These are phyloP conservation scores for Trichosporon sp. DNA, from an alignment of 1,284 basidiomycete genomes.

Conservation along the genomic window DNA sequence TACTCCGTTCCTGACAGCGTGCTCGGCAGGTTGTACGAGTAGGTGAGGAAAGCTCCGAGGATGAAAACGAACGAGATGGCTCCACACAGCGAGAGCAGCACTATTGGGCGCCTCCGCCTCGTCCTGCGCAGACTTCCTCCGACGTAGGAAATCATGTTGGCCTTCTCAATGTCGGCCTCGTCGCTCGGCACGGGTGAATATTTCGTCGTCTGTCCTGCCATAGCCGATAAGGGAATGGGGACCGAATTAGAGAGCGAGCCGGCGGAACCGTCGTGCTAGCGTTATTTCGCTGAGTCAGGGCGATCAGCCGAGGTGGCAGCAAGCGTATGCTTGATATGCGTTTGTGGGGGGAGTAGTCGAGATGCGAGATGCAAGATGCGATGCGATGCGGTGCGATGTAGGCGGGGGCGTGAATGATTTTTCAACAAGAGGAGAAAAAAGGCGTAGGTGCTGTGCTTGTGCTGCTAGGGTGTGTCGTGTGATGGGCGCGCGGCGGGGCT, in stretches of 20 bases:
- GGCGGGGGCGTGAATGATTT: not conserved
- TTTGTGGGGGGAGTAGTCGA: too few relatives aligned
- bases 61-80: not conserved
- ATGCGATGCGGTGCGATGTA: not conserved
- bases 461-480: not conserved
- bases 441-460: not conserved
- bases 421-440: not conserved
- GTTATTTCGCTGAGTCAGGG: not conserved
- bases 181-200: not conserved
- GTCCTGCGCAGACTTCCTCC: not conserved
- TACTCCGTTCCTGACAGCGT: not conserved
- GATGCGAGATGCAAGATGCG: too few relatives aligned
- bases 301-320: not conserved
- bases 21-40: not conserved
- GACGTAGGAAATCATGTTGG: not conserved
- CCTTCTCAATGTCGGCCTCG: not conserved
- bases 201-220: not conserved
- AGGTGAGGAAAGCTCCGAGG: not conserved
- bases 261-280: not conserved
- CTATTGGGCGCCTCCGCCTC: not conserved
- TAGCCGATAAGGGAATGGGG: not conserved
- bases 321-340: too few relatives aligned
- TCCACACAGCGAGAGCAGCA: not conserved
- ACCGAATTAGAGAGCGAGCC: not conserved
- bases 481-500: not conserved